A percentile compares a stretch with the other conserved stretches of the same genome.
phyloP scores from a whole-genome alignment of 1,139 yeast species.

The Yamadazyma membranifaciens region DNA sequence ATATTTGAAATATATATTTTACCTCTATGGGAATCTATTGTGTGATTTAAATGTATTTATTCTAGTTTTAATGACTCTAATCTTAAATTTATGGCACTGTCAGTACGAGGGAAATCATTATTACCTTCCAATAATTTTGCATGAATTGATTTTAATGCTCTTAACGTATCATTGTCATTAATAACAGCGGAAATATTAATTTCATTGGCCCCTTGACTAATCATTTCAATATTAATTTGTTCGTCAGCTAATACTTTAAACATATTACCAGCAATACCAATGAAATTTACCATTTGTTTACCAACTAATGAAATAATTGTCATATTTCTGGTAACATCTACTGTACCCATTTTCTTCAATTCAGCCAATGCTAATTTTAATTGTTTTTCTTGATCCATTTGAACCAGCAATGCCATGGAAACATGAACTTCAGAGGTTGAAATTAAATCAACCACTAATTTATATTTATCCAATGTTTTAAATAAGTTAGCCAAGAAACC shows the following conservation, averaged over 20 bases:
- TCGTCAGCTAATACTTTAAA: slow-evolving; percentile 93
- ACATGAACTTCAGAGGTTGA: slow-evolving; percentile 98
- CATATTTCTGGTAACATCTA: slow-evolving; percentile 83
- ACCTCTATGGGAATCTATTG: neutral
- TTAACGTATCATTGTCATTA: slow-evolving; percentile 74
- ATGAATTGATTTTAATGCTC: slow-evolving; percentile 85
- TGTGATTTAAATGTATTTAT: neutral
- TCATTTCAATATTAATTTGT: slow-evolving; percentile 93
- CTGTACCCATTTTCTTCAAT: slow-evolving; percentile 76
- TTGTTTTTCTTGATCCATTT: slow-evolving; percentile 55
- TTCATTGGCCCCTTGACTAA: slow-evolving; percentile 97
- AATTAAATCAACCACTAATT: slow-evolving; percentile 88
- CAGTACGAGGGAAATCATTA: slow-evolving; percentile 25
- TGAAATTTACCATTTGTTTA: slow-evolving; percentile 92
- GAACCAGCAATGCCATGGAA: slow-evolving; percentile 92
- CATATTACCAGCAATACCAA: slow-evolving; percentile 98
- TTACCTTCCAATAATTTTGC: slow-evolving; percentile 62
- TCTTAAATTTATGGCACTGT: slow-evolving; percentile 37
- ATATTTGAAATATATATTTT: neutral
- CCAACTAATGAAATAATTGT: slow-evolving; percentile 94
- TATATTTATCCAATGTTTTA: slow-evolving; percentile 78
- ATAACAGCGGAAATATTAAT: slow-evolving; percentile 95
- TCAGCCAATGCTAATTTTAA: slow-evolving; percentile 73
- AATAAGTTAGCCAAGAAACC: slow-evolving; percentile 93
- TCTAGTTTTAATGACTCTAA: slow-evolving; percentile 27